These are phyloP conservation scores for Arthrobotrys musiformis DNA, from an alignment of 2,329 filamentous ascomycete species.

Conservation along the genomic window DNA sequence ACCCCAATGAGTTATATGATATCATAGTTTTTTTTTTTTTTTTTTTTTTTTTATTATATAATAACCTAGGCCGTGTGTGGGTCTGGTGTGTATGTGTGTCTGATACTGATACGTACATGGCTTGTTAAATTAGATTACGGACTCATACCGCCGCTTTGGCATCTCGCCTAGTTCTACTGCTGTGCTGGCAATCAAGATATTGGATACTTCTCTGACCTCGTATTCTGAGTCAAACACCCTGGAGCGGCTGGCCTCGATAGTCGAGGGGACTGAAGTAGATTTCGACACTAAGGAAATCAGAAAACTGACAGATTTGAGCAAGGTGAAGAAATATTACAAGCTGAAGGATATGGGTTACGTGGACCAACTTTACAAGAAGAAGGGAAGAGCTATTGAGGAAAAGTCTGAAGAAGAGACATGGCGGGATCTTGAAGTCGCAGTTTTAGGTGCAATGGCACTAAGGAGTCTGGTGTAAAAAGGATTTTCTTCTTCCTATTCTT, in stretches of 20 bases:
- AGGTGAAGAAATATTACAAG: conserved; percentile 87
- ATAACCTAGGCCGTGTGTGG: background rate
- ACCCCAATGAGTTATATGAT: background rate
- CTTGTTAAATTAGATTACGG: conserved; percentile 75
- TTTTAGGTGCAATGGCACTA: conserved; percentile 48
- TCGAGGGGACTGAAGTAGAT: conserved; percentile 71
- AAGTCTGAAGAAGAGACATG: conserved; percentile 28
- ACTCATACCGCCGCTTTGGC: conserved; percentile 89
- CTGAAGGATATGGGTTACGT: conserved; percentile 66
- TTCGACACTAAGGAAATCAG: conserved; percentile 74
- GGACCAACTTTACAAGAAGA: conserved; percentile 35
- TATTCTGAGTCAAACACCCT: conserved; percentile 60
- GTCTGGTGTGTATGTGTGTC: conserved; percentile 1
- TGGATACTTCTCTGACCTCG: conserved; percentile 65
- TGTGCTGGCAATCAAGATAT: conserved; percentile 83
- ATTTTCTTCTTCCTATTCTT: background rate
- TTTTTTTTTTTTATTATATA: background rate
- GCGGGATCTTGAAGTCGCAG: conserved; percentile 44
- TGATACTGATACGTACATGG: conserved; percentile 9
- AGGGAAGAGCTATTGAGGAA: conserved; percentile 14
- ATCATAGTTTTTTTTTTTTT: background rate
- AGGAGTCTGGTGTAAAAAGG: conserved; percentile 40
- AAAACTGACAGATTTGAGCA: conserved; percentile 72
- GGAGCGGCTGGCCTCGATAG: conserved; percentile 62
- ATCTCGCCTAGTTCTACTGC: conserved; percentile 76